Evolutionary conservation across 352 stramenopile species (phyloP).

Genomic region (Globisporangium paroecandrum): DNA sequence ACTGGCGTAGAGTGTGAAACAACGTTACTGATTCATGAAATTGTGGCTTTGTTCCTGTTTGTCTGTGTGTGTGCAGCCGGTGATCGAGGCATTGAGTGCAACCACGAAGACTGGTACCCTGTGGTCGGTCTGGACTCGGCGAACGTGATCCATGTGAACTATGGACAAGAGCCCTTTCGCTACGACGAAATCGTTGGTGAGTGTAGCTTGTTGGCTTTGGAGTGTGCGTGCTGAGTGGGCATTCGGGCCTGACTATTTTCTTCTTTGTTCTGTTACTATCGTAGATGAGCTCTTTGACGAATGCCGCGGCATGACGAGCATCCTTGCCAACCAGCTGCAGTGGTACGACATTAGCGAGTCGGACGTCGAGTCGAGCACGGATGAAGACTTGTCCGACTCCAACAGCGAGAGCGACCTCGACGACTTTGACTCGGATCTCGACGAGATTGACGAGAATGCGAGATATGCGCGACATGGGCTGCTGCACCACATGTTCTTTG

Average conservation of each 20-base stretch:
- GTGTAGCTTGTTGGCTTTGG: constrained; percentile 6
- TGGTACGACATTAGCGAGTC: constrained; percentile 60
- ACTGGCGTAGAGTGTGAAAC: neutral
- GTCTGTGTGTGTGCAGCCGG: constrained; percentile 9
- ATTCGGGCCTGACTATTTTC: neutral
- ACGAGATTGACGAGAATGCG: constrained; percentile 9
- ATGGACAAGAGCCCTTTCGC: constrained; percentile 68
- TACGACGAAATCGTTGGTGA: constrained; percentile 43
- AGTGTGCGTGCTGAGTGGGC: neutral
- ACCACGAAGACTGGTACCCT: constrained; percentile 59
- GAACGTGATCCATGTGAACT: constrained; percentile 79
- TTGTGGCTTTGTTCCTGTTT: neutral
- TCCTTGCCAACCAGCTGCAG: constrained; percentile 29
- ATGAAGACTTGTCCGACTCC: neutral
- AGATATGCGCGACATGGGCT: constrained; percentile 4
- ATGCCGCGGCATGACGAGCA: constrained; percentile 23
- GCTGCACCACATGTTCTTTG: constrained; percentile 10
- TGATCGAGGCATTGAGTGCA: constrained; percentile 37
- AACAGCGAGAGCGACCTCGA: constrained; percentile 1
- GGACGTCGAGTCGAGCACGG: constrained; percentile 22
- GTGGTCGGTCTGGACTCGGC: constrained; percentile 81
- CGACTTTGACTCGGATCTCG: neutral
- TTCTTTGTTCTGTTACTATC: neutral
- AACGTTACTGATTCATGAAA: neutral
- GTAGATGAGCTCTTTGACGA: constrained; percentile 57